Percentiles rank a stretch among this genome's conserved stretches.
phyloP scores from a whole-genome alignment of 1,284 basidiomycete species.

The Boletus smithii region DNA sequence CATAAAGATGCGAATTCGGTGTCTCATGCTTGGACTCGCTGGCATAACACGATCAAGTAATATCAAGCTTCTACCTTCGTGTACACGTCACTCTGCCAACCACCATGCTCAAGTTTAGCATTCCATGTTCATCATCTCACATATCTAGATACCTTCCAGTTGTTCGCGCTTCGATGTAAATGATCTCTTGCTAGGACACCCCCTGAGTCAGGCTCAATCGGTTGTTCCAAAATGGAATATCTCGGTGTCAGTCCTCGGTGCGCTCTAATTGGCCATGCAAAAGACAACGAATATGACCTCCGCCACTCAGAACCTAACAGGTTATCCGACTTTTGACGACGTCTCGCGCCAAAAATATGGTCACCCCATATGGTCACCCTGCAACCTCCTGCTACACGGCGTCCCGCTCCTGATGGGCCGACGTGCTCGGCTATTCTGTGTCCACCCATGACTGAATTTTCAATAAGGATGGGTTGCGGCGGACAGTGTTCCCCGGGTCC shows the following conservation, averaged over 20 bases:
- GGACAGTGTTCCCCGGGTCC: neutral
- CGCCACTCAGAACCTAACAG: conserved; percentile 2
- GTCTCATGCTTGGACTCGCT: neutral
- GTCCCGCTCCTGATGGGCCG: too few species aligned
- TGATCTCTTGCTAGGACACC: too few species aligned
- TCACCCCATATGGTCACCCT: conserved; percentile 10
- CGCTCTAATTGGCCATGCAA: neutral
- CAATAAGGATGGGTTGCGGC: neutral
- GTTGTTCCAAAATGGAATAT: neutral
- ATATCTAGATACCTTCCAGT: neutral
- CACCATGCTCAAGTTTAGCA: neutral
- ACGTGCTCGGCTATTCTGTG: conserved; percentile 15
- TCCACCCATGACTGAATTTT: conserved; percentile 3
- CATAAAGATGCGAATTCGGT: neutral
- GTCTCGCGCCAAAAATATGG: conserved; percentile 1
- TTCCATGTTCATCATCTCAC: neutral
- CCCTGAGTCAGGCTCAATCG: too few species aligned
- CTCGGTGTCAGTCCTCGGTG: neutral
- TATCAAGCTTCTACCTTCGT: neutral
- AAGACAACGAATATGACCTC: neutral
- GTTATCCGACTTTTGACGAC: neutral
- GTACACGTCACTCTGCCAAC: neutral
- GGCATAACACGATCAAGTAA: neutral
- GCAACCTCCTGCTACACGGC: neutral
- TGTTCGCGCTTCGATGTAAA: neutral